Base-by-base conservation (phyloP, 2,329 filamentous ascomycete species). In the Neoscytalidium dimidiatum region DNA sequence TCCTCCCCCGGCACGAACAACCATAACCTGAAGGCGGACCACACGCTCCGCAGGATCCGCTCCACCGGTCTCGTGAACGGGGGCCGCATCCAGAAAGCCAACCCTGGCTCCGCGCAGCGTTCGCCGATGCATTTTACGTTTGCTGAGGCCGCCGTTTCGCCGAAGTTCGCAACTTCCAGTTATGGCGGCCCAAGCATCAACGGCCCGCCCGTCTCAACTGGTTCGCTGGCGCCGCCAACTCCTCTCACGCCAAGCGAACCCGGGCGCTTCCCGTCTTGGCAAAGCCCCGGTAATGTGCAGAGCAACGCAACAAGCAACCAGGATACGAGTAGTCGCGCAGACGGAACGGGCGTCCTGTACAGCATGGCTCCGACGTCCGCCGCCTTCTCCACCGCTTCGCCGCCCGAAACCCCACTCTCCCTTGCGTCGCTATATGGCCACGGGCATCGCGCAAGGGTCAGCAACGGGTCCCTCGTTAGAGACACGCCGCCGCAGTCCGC, bases 401-500 rank as follows among this genome's bases (percentile, higher is more conserved):
- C 82, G n/a, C 80, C 81, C 17, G 76, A 76, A 9, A 82, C 81
- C n/a, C 81, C 81, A 13, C 62, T 78, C 46, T 74, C 52, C 61
- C 43, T 52, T 51, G 62, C 51, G 21, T 51, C 53, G 11, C 6
- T 60, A n/a, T 48, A 60, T 31, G 52, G 41, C 11, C 41, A 57
- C 35, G 44, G 62, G 17, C 41, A 57, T 31, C 43, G 44, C 23
- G 43, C 53, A 44, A 52, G 49, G 46, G 35, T 63, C 46, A 63
- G 61, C 35, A 53, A 53, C 19, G 61, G 61, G 33, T 63, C 63
- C 23, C 68, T 72, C 68, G 79, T 77, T 64, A 80, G 79, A 56
- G 80, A 82, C 65, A 82, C 82, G 3, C 81, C 81, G 41, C 82
- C 82, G 7, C 81, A 83, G 67, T 83, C 81, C 28, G 82, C 82